These are phyloP conservation scores for Globisporangium alternatum DNA, from an alignment of 352 stramenopile species.

Conservation along the genomic window DNA sequence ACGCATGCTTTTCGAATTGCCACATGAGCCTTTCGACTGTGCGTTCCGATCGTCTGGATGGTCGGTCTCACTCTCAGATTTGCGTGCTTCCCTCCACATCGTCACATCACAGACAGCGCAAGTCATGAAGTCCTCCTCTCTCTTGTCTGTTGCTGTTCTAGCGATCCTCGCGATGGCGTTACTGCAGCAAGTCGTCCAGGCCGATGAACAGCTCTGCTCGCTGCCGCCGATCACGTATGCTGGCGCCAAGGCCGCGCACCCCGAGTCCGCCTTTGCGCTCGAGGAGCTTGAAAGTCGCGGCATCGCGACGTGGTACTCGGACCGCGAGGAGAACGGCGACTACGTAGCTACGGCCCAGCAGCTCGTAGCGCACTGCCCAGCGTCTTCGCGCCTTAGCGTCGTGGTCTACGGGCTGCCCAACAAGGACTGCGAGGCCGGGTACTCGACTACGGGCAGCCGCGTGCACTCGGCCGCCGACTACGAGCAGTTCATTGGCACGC, in stretches of 20 bases:
- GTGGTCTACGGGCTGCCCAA: conserved; percentile 73
- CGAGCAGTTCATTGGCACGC: conserved; percentile 38
- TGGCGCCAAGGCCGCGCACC: conserved; percentile 27
- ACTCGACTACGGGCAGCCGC: conserved; percentile 37
- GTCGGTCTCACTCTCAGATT: neutral
- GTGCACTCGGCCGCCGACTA: conserved; percentile 40
- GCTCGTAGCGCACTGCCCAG: conserved; percentile 34
- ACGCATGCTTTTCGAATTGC: neutral
- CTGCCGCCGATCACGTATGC: conserved; percentile 35
- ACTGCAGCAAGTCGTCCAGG: neutral
- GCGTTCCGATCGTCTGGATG: neutral
- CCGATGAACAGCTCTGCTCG: conserved; percentile 39
- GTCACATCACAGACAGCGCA: neutral
- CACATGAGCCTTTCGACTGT: neutral
- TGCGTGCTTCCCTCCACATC: neutral
- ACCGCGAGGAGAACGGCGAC: conserved; percentile 39
- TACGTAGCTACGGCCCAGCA: conserved; percentile 27
- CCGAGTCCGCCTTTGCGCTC: conserved; percentile 33
- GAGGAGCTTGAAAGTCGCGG: conserved; percentile 38
- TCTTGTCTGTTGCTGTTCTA: neutral
- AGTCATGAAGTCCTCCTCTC: neutral
- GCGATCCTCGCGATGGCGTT: neutral
- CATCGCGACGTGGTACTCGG: conserved; percentile 69
- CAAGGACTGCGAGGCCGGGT: conserved; percentile 64
- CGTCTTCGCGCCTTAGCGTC: conserved; percentile 45